phyloP scores from a whole-genome alignment of 345 rosid genomes.

The Reutealis trisperma region DNA sequence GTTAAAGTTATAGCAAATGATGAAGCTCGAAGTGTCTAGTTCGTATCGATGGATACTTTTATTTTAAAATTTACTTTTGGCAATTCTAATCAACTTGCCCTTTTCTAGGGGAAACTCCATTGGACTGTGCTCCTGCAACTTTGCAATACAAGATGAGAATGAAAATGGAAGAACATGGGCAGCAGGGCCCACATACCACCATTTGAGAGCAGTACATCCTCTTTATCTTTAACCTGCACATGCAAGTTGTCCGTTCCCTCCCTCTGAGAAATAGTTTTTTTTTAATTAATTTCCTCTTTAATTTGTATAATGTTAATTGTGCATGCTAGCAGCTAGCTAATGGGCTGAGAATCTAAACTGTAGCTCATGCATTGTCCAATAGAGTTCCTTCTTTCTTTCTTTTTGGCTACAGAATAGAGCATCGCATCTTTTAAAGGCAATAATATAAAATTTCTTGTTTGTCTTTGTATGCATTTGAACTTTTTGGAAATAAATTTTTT shows the following conservation, averaged over 20 bases:
- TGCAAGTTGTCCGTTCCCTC: constrained; percentile 19
- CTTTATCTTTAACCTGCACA: background rate
- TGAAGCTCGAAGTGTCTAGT: background rate
- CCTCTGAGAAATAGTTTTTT: background rate
- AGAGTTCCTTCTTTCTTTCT: background rate
- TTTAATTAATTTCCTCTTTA: background rate
- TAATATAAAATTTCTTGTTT: background rate
- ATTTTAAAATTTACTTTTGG: background rate
- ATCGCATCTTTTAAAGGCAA: constrained; percentile 9
- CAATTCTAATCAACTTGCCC: background rate
- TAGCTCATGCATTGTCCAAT: constrained; percentile 12
- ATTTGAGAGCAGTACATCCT: background rate
- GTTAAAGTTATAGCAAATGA: background rate
- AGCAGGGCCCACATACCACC: constrained; percentile 14
- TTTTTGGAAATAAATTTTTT: no score
- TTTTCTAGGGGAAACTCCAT: constrained; percentile 75
- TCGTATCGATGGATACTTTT: background rate
- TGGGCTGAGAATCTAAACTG: background rate
- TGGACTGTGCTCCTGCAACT: constrained; percentile 89
- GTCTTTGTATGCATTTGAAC: background rate
- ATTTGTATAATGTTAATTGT: constrained; percentile 14
- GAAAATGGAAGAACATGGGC: constrained; percentile 51
- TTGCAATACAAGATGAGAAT: constrained; percentile 78
- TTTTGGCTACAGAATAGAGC: background rate
- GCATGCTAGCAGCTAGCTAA: background rate